Evolutionary conservation across 306 rosid species (phyloP).

Genomic region (Quercus glauca): DNA sequence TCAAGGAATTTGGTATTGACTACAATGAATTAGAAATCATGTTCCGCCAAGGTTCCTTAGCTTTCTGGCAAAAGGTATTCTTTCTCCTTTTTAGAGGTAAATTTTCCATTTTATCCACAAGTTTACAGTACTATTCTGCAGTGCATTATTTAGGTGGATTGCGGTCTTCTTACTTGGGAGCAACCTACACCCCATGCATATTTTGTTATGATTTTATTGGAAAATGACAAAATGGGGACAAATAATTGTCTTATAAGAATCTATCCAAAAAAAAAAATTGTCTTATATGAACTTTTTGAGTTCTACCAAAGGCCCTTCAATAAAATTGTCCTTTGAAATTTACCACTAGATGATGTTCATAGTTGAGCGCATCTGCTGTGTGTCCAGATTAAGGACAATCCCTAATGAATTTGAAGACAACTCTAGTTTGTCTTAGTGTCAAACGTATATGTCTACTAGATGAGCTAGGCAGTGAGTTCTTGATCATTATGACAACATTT

Average conservation of each 20-base stretch:
- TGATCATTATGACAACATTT: not conserved
- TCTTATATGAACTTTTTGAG: not conserved
- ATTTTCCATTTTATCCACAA: not conserved
- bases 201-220: not conserved
- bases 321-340: not conserved
- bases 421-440: not conserved
- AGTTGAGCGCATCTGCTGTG: not conserved
- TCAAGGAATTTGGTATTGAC: conserved; percentile 55
- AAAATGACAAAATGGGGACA: not conserved
- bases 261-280: not conserved
- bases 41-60: conserved; percentile 73
- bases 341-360: not conserved
- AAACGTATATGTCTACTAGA: not conserved
- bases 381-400: too few relatives aligned
- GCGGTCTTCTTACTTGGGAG: not conserved
- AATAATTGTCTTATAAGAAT: too few relatives aligned
- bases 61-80: conserved; percentile 50
- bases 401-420: too few relatives aligned
- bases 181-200: not conserved
- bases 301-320: not conserved
- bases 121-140: not conserved
- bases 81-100: not conserved
- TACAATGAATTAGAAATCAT: conserved; percentile 57
- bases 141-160: not conserved
- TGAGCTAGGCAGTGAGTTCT: not conserved